Percentiles rank a stretch among this genome's conserved stretches.
Evolutionary conservation across 1,139 yeast species (phyloP).

Genomic region (Lodderomyces jiufengensis): DNA sequence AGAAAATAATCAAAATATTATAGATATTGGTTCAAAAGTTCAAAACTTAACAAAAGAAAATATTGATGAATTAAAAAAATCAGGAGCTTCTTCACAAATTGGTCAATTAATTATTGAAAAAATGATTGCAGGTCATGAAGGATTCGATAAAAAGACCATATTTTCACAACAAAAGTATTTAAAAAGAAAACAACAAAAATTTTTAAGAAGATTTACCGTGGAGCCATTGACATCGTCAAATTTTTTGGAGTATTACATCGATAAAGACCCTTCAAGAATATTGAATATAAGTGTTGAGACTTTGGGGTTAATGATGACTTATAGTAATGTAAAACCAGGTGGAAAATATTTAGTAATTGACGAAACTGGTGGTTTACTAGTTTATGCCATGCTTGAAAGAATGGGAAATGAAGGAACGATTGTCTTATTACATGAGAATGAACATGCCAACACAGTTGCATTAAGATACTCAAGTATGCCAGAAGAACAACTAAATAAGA

Average conservation of each 20-base stretch:
- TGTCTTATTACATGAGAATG: slow-evolving; percentile 82
- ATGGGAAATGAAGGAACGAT: slow-evolving; percentile 82
- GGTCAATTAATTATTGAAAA: slow-evolving; percentile 83
- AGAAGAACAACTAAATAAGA: slow-evolving; percentile 40
- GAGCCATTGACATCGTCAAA: slow-evolving; percentile 77
- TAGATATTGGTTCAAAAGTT: slow-evolving; percentile 69
- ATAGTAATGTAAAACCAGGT: slow-evolving; percentile 83
- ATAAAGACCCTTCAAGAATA: slow-evolving; percentile 68
- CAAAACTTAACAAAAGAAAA: slow-evolving; percentile 74
- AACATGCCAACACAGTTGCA: slow-evolving; percentile 78
- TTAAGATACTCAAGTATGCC: slow-evolving; percentile 61
- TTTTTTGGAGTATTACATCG: slow-evolving; percentile 68
- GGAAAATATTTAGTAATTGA: slow-evolving; percentile 86
- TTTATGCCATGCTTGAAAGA: slow-evolving; percentile 83
- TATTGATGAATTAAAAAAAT: slow-evolving; percentile 72
- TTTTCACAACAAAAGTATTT: slow-evolving; percentile 90
- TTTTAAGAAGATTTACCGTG: slow-evolving; percentile 78
- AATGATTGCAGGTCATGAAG: slow-evolving; percentile 79
- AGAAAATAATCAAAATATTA: slow-evolving; percentile 68
- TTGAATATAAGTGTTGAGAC: slow-evolving; percentile 82
- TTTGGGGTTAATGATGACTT: slow-evolving; percentile 67
- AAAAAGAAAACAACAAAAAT: slow-evolving; percentile 88
- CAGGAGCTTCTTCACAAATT: slow-evolving; percentile 56
- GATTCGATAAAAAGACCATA: slow-evolving; percentile 83
- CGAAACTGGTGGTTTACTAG: slow-evolving; percentile 84